These are phyloP conservation scores for Selaginella moellendorffii DNA, from an alignment of 75 land plant genomes.

Conservation along the genomic window DNA sequence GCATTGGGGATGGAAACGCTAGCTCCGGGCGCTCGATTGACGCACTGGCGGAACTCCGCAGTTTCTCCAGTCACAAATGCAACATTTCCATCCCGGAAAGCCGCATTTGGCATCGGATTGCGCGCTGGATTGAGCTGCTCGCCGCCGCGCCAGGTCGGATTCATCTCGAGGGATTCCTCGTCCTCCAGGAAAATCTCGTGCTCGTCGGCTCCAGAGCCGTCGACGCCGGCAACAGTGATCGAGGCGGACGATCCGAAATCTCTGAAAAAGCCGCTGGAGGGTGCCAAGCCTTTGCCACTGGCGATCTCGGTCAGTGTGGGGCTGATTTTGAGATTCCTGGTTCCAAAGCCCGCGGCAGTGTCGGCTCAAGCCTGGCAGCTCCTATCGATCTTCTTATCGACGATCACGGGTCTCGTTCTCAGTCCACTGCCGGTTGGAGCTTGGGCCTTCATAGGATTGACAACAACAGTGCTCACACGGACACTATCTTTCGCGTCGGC, in stretches of 20 bases:
- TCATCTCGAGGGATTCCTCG: constrained; percentile 10
- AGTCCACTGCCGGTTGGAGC: constrained; percentile 75
- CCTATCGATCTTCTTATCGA: constrained; percentile 78
- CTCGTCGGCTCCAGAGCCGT: too few species aligned
- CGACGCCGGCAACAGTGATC: constrained; percentile 16
- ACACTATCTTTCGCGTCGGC: constrained; percentile 75
- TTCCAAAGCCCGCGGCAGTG: constrained; percentile 61
- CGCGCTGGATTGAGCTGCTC: too few species aligned
- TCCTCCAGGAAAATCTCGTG: too few species aligned
- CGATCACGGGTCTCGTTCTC: constrained; percentile 43
- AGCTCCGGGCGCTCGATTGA: too few species aligned
- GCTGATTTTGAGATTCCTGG: constrained; percentile 46
- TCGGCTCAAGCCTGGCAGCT: constrained; percentile 85
- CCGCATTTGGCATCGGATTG: too few species aligned
- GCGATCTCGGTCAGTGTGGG: constrained; percentile 59
- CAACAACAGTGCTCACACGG: constrained; percentile 44
- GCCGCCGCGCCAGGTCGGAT: constrained; percentile 15
- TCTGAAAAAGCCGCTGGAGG: constrained; percentile 25
- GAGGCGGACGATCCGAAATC: constrained; percentile 17
- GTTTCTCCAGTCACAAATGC: too few species aligned
- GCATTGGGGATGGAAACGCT: too few species aligned
- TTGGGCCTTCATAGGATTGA: constrained; percentile 85
- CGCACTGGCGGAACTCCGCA: too few species aligned
- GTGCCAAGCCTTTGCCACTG: constrained; percentile 71
- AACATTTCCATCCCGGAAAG: too few species aligned